These are phyloP conservation scores for Komagataella pastoris DNA, from an alignment of 805 yeast species.

Conservation along the genomic window DNA sequence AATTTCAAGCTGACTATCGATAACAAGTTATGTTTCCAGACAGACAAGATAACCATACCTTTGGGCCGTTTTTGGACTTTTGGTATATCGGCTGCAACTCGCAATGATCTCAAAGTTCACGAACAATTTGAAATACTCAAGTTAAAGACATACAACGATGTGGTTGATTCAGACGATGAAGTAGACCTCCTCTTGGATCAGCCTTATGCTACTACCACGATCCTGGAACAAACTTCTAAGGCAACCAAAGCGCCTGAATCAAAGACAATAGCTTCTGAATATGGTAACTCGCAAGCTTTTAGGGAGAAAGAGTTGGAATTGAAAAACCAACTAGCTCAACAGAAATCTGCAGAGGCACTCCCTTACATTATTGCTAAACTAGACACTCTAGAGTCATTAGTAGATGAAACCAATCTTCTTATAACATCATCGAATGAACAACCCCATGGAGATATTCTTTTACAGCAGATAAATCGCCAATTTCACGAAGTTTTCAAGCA, in stretches of 20 bases:
- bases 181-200: background rate
- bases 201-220: background rate
- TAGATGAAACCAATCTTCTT: background rate
- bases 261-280: background rate
- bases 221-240: background rate
- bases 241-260: background rate
- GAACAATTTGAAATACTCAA: conserved; percentile 58
- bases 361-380: background rate
- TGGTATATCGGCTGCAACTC: conserved; percentile 41
- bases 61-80: conserved; percentile 19
- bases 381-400: background rate
- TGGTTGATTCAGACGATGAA: conserved; percentile 10
- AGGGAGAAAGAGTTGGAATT: conserved; percentile 8
- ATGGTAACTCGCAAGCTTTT: conserved; percentile 4
- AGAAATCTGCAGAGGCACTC: background rate
- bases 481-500: background rate
- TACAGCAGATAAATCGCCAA: background rate
- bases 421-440: background rate
- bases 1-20: conserved; percentile 57
- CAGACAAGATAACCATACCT: conserved; percentile 38
- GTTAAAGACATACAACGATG: conserved; percentile 38
- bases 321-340: conserved; percentile 3
- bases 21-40: conserved; percentile 57
- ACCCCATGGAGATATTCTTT: background rate
- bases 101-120: conserved; percentile 17